A percentile compares a stretch with the other conserved stretches of the same genome.
Conservation (phyloP, 306 rosid genomes). For the Betula pendula region DNA sequence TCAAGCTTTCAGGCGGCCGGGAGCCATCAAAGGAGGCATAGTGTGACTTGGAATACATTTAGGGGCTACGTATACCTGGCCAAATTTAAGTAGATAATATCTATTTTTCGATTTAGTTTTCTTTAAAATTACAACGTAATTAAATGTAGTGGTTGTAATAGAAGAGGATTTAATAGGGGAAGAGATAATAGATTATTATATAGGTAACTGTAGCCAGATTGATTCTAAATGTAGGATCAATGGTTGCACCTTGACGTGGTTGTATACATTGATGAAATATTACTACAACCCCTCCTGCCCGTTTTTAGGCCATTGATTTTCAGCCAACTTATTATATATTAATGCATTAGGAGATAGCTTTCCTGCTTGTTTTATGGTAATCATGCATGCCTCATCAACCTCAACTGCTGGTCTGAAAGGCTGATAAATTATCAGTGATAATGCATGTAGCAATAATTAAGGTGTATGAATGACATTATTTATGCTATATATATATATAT, state of each 20-base stretch:
- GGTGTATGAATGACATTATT: background rate
- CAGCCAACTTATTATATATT: conserved; percentile 16
- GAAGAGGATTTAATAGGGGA: background rate
- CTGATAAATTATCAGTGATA: background rate
- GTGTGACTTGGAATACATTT: too few relatives aligned
- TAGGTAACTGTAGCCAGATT: background rate
- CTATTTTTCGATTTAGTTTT: too few relatives aligned
- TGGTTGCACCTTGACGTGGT: background rate
- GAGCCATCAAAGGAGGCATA: too few relatives aligned
- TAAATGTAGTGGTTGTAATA: background rate
- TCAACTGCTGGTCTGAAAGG: conserved; percentile 13
- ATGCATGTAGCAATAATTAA: background rate
- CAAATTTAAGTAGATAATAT: too few relatives aligned
- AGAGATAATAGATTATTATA: background rate
- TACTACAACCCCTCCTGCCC: background rate
- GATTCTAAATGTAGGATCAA: background rate
- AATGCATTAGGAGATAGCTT: background rate
- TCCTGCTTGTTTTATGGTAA: background rate
- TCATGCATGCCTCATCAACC: conserved; percentile 20
- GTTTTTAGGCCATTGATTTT: conserved; percentile 10
- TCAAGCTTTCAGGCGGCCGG: too few relatives aligned
- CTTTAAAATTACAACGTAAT: too few relatives aligned
- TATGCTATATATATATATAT: background rate
- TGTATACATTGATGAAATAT: background rate
- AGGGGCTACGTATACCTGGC: too few relatives aligned